These are phyloP conservation scores for Styphnolobium japonicum DNA, from an alignment of 306 rosid genomes.

Conservation along the genomic window DNA sequence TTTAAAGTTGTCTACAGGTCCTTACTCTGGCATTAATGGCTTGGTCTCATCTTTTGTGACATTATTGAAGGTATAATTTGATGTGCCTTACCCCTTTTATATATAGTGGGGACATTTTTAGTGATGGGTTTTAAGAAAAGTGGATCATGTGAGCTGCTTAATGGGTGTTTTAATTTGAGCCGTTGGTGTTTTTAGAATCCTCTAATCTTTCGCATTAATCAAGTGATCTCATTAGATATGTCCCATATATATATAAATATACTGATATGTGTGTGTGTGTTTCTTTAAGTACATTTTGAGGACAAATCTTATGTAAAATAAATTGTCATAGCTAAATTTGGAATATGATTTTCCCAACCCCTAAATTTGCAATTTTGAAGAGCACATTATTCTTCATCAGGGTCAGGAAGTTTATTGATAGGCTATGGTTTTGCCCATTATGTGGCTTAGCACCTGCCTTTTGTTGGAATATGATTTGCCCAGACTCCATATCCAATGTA, in stretches of 20 bases:
- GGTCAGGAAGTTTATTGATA: neutral
- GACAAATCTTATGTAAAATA: neutral
- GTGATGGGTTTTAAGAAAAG: neutral
- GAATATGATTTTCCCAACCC: no score
- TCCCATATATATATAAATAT: neutral
- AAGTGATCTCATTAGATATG: neutral
- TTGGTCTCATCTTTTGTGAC: constrained; percentile 83
- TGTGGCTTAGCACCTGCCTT: neutral
- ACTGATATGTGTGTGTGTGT: neutral
- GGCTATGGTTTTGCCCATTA: neutral
- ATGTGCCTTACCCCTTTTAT: constrained; percentile 2
- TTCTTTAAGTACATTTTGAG: neutral
- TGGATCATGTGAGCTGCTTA: neutral
- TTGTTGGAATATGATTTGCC: neutral
- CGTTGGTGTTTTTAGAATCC: neutral
- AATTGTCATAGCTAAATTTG: neutral
- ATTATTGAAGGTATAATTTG: constrained; percentile 65
- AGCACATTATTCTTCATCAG: neutral
- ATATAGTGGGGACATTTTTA: neutral
- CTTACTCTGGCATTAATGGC: constrained; percentile 64
- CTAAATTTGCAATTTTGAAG: no score
- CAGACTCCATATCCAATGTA: neutral
- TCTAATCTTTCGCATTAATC: neutral
- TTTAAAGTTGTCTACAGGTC: constrained; percentile 39
- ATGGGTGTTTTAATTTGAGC: neutral